Conservation (phyloP, 2,329 filamentous ascomycete species). For the Drechslera avenae region DNA sequence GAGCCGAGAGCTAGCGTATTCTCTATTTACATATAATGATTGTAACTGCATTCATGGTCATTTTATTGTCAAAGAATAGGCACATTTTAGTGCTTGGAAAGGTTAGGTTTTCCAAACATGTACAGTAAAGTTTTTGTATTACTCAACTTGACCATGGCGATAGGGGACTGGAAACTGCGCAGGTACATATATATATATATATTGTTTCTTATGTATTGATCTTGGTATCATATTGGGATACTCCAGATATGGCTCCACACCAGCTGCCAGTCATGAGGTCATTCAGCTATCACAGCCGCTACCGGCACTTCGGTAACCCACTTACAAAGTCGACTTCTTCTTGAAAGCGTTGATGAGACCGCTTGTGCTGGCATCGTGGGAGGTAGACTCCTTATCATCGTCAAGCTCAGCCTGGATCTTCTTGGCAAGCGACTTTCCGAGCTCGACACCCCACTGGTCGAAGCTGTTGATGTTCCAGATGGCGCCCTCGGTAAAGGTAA, state of each 20-base stretch:
- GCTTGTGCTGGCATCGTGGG: conserved; percentile 86
- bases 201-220: conserved; percentile 12
- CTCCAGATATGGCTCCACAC: conserved; percentile 6
- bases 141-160: background rate
- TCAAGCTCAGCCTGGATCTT: conserved; percentile 75
- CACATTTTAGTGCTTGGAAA: too few relatives aligned
- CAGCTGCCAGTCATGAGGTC: conserved; percentile 14
- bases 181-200: conserved; percentile 1
- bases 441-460: conserved; percentile 99
- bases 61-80: too few relatives aligned
- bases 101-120: too few relatives aligned
- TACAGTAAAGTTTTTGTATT: too few relatives aligned
- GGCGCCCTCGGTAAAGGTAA: conserved; percentile 96
- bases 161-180: background rate
- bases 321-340: conserved; percentile 63
- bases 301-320: background rate
- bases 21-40: too few relatives aligned
- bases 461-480: conserved; percentile 99
- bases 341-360: conserved; percentile 93
- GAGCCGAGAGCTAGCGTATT: too few relatives aligned
- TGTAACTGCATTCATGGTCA: too few relatives aligned
- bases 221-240: conserved; percentile 7
- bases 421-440: conserved; percentile 92
- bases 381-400: conserved; percentile 68
- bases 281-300: conserved; percentile 16